phyloP scores from a whole-genome alignment of 108 stramenopile genomes.

The Discostella stelligeroides region DNA sequence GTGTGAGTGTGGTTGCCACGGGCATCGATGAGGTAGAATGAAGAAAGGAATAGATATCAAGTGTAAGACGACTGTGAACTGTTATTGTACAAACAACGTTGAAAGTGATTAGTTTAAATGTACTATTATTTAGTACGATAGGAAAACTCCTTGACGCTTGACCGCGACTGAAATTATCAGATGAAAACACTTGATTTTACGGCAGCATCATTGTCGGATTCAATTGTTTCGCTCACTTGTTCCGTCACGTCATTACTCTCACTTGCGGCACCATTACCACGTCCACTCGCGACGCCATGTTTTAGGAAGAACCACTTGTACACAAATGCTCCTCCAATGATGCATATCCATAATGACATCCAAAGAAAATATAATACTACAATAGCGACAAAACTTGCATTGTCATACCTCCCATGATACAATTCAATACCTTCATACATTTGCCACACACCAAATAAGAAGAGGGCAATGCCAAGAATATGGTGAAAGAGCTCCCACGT shows the following conservation, averaged over 20 bases:
- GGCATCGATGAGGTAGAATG: slow-evolving; percentile 73
- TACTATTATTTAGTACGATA: too few species aligned
- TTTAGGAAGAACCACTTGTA: slow-evolving; percentile 23
- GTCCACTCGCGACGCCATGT: not conserved
- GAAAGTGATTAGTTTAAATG: too few species aligned
- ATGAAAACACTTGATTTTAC: too few species aligned
- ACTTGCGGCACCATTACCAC: too few species aligned
- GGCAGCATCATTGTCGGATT: too few species aligned
- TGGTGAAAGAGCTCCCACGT: slow-evolving; percentile 39
- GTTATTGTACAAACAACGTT: too few species aligned
- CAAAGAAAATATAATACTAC: slow-evolving; percentile 22
- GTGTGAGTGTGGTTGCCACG: slow-evolving; percentile 79
- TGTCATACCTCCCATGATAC: slow-evolving; percentile 27
- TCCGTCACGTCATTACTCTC: too few species aligned
- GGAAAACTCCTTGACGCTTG: too few species aligned
- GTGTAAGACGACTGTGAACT: too few species aligned
- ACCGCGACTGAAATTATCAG: too few species aligned
- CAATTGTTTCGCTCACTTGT: too few species aligned
- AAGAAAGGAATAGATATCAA: too few species aligned
- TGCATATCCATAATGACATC: slow-evolving; percentile 21
- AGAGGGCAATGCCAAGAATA: slow-evolving; percentile 28
- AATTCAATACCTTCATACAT: slow-evolving; percentile 32
- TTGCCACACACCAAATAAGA: slow-evolving; percentile 42
- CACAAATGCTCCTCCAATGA: slow-evolving; percentile 31
- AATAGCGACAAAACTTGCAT: not conserved